Evolutionary conservation across 1,139 yeast species (phyloP).

Genomic region (Yamadazyma atmosphaerica): DNA sequence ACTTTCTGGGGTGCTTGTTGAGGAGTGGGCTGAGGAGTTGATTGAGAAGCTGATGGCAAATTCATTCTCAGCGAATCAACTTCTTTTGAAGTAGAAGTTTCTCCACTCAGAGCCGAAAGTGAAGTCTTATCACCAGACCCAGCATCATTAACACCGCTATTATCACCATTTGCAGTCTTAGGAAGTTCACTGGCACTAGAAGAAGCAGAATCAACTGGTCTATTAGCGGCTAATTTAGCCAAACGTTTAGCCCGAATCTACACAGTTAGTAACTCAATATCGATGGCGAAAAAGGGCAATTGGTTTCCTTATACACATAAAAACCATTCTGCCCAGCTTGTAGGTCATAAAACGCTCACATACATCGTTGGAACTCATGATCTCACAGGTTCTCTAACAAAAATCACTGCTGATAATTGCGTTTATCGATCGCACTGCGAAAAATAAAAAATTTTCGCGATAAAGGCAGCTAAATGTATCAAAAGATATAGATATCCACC

Average conservation of each 20-base stretch:
- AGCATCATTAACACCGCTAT: background rate
- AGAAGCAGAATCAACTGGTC: background rate
- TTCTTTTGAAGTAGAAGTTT: no score
- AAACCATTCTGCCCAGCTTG: background rate
- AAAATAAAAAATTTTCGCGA: background rate
- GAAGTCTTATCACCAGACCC: no score
- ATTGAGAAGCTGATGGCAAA: background rate
- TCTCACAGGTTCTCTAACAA: background rate
- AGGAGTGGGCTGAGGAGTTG: background rate
- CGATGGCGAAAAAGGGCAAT: background rate
- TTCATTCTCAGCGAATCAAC: no score
- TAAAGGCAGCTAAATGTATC: background rate
- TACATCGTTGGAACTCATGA: constrained; percentile 26
- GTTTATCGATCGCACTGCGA: background rate
- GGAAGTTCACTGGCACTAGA: background rate
- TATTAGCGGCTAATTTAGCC: constrained; percentile 44
- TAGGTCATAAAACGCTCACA: constrained; percentile 9
- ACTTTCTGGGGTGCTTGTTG: background rate
- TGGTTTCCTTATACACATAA: background rate
- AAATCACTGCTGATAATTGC: no score
- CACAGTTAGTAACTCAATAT: constrained; percentile 19
- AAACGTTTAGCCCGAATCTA: constrained; percentile 58
- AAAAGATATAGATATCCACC: background rate
- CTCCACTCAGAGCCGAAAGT: no score
- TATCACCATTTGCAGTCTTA: background rate